Base-by-base conservation (phyloP, 768 basidiomycete genomes). In the Kwoniella botswanensis region DNA sequence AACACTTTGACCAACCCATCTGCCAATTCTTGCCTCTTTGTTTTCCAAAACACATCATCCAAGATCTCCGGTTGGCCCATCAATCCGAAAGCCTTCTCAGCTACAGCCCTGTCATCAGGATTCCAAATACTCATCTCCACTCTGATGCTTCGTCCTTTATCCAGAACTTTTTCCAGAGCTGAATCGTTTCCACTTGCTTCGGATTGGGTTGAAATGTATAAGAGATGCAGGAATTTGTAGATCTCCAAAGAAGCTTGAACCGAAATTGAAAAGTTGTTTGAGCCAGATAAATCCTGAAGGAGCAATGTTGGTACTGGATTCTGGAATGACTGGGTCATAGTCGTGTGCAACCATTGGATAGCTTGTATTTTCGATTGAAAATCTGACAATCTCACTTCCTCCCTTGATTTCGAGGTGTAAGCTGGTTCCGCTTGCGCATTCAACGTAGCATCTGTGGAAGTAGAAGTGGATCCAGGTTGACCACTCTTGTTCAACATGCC, bases 1-100 rank as follows among this genome's bases (percentile, higher is more conserved):
- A 54, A 18, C 2, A 24, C 52, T 81, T 89, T 87, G 76, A 94
- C 94, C 50, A 94, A 82, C 84, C 93, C 92, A 69, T 88, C 89
- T 35, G 91, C 90, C 66, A 94, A 86, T 44, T 86, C 82, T 64
- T 88, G 85, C 70, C 91, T 86, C 41, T 91, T 89, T 54, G 87
- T 88, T 70, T 89, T 87, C 52, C 92, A 89, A 10, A 88, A 91
- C 22, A 92, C 17, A 44, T 43, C 44, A 22, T 42, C 17, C 4
- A 64, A 29, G 0, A 21, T 21, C 10, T 53, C 29, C 35, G 63
- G 63, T 11, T 18, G 6, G 1, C 70, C 65, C 22, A 71, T 17
- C n/a, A 71, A 4, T 17, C 58, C 70, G 43, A 71, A 66, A 1
- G 70, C 64, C 46, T 70, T 61, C 24, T 62, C 62, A 42, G 43